Conservation (phyloP, 306 rosid species). For the Vicia sativa region DNA sequence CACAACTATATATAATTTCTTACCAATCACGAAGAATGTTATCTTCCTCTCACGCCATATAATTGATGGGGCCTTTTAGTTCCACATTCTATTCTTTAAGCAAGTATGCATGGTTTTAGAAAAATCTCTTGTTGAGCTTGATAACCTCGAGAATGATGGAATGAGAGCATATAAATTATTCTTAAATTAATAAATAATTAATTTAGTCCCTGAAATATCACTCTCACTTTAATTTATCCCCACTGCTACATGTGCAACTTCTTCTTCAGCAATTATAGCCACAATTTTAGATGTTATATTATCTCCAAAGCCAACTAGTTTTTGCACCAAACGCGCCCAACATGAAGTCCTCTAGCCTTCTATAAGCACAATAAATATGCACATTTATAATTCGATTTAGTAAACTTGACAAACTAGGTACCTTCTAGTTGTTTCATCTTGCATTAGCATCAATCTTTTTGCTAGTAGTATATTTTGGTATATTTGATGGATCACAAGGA, state of each 20-base stretch:
- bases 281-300: constrained; percentile 71
- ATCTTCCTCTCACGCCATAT: constrained; percentile 82
- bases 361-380: constrained; percentile 37
- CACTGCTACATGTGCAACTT: constrained; percentile 94
- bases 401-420: too few species aligned
- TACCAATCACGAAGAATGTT: constrained; percentile 97
- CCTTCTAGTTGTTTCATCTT: too few species aligned
- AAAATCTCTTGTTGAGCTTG: constrained; percentile 23
- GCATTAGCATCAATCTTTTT: too few species aligned
- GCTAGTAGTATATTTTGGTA: too few species aligned
- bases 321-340: constrained; percentile 85
- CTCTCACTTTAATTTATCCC: too few species aligned
- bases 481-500: too few species aligned
- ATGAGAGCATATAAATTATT: constrained; percentile 19
- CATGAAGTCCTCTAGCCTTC: constrained; percentile 99
- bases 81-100: constrained; percentile 78
- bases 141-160: constrained; percentile 21
- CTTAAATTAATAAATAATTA: too few species aligned
- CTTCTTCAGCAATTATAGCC: constrained; percentile 90
- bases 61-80: constrained; percentile 85
- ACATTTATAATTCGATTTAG: constrained; percentile 19
- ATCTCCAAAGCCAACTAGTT: constrained; percentile 89
- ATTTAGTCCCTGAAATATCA: too few species aligned
- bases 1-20: constrained; percentile 24
- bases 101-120: constrained; percentile 61